A percentile compares a stretch with the other conserved stretches of the same genome.
phyloP scores from a whole-genome alignment of 805 yeast species.

The Kodamaea lidongshanica region DNA sequence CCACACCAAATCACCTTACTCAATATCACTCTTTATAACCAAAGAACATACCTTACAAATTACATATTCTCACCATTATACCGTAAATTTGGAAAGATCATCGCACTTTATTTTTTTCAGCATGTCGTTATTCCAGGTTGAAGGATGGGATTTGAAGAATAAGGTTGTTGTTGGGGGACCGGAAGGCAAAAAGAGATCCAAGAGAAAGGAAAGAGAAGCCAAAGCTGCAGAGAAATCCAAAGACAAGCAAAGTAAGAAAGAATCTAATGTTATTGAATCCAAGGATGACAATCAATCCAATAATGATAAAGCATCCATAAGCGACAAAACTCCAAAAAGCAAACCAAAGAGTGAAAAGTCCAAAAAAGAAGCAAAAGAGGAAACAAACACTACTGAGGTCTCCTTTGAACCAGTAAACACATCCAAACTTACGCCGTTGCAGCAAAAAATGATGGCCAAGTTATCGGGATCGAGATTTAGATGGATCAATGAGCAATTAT shows the following conservation, averaged over 20 bases:
- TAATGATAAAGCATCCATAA: slow-evolving; percentile 20
- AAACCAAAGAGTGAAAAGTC: slow-evolving; percentile 15
- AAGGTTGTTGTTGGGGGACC: slow-evolving; percentile 43
- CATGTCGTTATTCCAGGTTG: slow-evolving; percentile 73
- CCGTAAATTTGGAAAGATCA: no score
- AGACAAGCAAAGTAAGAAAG: slow-evolving; percentile 10
- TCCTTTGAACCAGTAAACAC: slow-evolving; percentile 14
- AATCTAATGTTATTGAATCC: slow-evolving; percentile 13
- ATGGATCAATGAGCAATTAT: slow-evolving; percentile 97
- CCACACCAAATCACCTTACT: no score
- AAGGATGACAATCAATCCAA: slow-evolving; percentile 1
- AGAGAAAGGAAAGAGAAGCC: slow-evolving; percentile 15
- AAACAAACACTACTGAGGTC: slow-evolving; percentile 2
- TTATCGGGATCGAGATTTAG: slow-evolving; percentile 92
- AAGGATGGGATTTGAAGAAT: slow-evolving; percentile 72
- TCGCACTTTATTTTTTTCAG: slow-evolving; percentile 5
- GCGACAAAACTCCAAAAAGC: slow-evolving; percentile 22
- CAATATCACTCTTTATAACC: no score
- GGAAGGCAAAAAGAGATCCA: slow-evolving; percentile 21
- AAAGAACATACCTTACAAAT: no score
- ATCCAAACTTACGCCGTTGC: slow-evolving; percentile 73
- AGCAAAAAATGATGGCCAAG: slow-evolving; percentile 92
- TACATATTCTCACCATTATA: no score
- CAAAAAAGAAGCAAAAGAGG: slow-evolving; percentile 19
- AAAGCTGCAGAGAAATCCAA: slow-evolving; percentile 9